These are phyloP conservation scores for Eimeria brunetti DNA, from an alignment of 169 alveolate genomes.

Conservation along the genomic window DNA sequence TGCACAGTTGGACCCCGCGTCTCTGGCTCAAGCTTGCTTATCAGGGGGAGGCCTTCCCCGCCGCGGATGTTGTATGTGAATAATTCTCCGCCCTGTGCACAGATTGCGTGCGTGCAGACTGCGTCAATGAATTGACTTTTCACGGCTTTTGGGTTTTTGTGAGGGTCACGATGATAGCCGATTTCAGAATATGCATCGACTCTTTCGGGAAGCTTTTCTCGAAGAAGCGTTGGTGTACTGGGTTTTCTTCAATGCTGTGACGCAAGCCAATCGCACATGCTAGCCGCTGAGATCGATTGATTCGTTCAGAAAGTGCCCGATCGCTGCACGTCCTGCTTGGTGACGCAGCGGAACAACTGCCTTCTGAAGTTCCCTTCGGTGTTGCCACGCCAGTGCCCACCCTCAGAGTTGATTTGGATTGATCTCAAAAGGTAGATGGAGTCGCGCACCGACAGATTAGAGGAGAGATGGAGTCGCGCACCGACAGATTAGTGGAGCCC, in stretches of 20 bases:
- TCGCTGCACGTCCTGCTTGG: too few relatives aligned
- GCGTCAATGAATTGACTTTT: not conserved
- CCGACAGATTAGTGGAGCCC: not conserved
- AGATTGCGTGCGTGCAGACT: not conserved
- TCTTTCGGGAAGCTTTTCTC: not conserved
- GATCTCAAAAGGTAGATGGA: not conserved
- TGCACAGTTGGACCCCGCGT: not conserved
- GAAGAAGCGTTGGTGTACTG: not conserved
- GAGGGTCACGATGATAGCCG: not conserved
- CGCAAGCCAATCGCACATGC: not conserved
- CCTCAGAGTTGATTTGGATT: too few relatives aligned
- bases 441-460: not conserved
- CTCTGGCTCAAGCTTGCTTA: not conserved
- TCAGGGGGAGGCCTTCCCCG: not conserved
- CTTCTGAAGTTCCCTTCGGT: too few relatives aligned
- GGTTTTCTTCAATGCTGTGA: not conserved
- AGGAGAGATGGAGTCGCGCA: not conserved
- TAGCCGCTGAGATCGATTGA: too few relatives aligned
- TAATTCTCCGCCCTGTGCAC: not conserved
- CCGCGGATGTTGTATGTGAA: not conserved
- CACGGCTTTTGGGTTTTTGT: not conserved
- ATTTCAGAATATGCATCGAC: not conserved
- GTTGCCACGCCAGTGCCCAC: not conserved
- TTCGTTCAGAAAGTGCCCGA: too few relatives aligned
- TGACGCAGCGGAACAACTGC: too few relatives aligned